Base-by-base conservation (phyloP, 495 filamentous ascomycete species). In the Friedmanniomyces endolithicus region DNA sequence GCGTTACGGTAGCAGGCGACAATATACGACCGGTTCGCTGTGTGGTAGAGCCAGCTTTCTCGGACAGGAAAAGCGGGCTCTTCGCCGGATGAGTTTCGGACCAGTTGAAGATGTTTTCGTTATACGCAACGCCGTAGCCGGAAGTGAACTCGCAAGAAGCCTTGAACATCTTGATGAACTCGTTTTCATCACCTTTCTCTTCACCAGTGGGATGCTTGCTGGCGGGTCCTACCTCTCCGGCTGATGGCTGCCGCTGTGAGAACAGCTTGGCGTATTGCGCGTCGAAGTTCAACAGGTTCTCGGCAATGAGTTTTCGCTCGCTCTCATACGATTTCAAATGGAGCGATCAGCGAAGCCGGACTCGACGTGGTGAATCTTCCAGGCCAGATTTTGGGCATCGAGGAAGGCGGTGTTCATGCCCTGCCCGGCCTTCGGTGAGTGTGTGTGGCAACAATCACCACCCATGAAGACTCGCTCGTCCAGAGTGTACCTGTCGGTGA, bases 201-300 rank as follows among this genome's bases (percentile, higher is more conserved):
- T 62, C 54, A 1, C 54, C 57, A 11, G 53, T 55, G 20, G 61
- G 48, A 20, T 68, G 59, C 48, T 70, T 60, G 50, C 64, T 74
- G 27, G 75, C 77, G 25, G 62, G 65, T 17, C 69, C 71, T 16
- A 82, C 75, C 66, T 82, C 79, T 33, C 72, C 72, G 19, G 76
- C 78, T 34, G 71, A 75, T 11, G 79, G 78, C n/a, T 73, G 73
- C 33, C 78, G 77, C 57, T 76, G 69, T 43, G 67, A 72, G 58
- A 70, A 73, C 29, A 73, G 67, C 41, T 67, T 68, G 16, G 70
- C 66, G 52, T 72, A 72, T 34, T 55, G 57, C 20, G 67, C 63
- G 59, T 89, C 86, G 56, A 88, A 89, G 27, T 77, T 77, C 43
- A 90, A 85, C 6, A 90, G 75, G 52, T 86, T 78, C 51, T 84